These are phyloP conservation scores for Lactarius evosmus DNA, from an alignment of 768 basidiomycete species.

Conservation along the genomic window DNA sequence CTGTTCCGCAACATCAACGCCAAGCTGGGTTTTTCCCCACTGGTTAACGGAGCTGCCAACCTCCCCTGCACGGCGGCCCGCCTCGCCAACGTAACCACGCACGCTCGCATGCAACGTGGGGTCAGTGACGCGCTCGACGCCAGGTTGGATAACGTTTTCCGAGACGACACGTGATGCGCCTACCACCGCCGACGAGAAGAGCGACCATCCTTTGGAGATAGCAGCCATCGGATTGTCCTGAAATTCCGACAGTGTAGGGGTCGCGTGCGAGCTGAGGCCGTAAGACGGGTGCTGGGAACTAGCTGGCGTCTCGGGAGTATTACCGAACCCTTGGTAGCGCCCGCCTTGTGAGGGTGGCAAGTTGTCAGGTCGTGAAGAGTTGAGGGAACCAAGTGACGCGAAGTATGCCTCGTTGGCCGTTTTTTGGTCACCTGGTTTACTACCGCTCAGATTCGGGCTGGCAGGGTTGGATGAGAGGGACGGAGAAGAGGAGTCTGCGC, in stretches of 20 bases:
- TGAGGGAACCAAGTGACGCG: conserved; percentile 74
- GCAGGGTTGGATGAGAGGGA: conserved; percentile 41
- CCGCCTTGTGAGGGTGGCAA: conserved; percentile 94
- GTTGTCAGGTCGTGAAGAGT: conserved; percentile 71
- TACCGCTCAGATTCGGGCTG: conserved; percentile 43
- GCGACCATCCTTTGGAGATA: conserved; percentile 90
- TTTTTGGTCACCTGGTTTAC: conserved; percentile 53
- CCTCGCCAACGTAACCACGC: conserved; percentile 66
- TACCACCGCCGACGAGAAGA: conserved; percentile 83
- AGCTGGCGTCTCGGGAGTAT: conserved; percentile 60
- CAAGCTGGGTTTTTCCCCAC: conserved; percentile 73
- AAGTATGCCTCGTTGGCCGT: conserved; percentile 86
- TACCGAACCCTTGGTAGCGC: conserved; percentile 90
- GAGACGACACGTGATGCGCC: conserved; percentile 77
- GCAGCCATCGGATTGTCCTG: conserved; percentile 86
- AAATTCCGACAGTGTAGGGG: conserved; percentile 75
- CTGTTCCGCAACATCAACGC: conserved; percentile 81
- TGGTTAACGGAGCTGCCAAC: conserved; percentile 67
- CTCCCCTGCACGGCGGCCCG: conserved; percentile 57
- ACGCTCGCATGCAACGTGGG: conserved; percentile 75
- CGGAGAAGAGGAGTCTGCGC: conserved; percentile 57
- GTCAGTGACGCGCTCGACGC: conserved; percentile 76
- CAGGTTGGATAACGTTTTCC: conserved; percentile 89
- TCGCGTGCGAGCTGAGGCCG: conserved; percentile 71
- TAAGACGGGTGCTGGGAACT: conserved; percentile 61